Percentiles rank a stretch among this genome's conserved stretches.
phyloP scores from a whole-genome alignment of 2,329 filamentous ascomycete species.

The Epichloe aotearoae region DNA sequence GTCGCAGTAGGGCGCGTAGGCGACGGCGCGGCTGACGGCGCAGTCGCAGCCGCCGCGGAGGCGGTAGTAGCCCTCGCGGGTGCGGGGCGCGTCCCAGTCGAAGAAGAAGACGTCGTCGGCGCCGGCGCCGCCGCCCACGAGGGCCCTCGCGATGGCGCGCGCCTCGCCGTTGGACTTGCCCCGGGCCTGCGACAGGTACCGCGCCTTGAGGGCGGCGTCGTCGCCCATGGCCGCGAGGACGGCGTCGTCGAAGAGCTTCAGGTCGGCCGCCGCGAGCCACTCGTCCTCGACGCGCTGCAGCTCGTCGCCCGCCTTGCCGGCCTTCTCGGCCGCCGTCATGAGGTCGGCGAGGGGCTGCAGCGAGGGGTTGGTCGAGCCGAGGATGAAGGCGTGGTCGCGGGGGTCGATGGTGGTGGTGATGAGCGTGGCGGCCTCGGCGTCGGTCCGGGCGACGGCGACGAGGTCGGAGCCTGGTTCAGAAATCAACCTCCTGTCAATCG shows the following conservation, averaged over 20 bases:
- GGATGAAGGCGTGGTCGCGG: slow-evolving; percentile 87
- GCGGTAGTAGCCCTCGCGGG: slow-evolving; percentile 89
- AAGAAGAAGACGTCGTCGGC: slow-evolving; percentile 46
- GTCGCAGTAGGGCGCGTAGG: slow-evolving; percentile 87
- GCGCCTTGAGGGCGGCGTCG: slow-evolving; percentile 41
- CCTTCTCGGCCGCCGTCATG: slow-evolving; percentile 72
- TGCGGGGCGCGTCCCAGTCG: slow-evolving; percentile 90
- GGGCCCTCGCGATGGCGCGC: slow-evolving; percentile 60
- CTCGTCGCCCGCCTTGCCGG: slow-evolving; percentile 66
- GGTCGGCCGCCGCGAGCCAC: slow-evolving; percentile 65
- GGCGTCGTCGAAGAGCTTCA: slow-evolving; percentile 84
- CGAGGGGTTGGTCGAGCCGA: slow-evolving; percentile 74
- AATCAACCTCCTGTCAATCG: neutral
- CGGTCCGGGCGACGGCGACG: slow-evolving; percentile 82
- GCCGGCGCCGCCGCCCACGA: slow-evolving; percentile 56
- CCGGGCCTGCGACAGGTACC: slow-evolving; percentile 55
- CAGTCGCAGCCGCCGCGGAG: slow-evolving; percentile 85
- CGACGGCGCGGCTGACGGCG: slow-evolving; percentile 78
- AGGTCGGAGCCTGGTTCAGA: slow-evolving; percentile 55
- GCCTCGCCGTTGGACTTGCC: slow-evolving; percentile 81
- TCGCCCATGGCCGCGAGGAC: slow-evolving; percentile 71
- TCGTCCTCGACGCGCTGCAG: slow-evolving; percentile 87
- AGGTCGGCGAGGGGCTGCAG: slow-evolving; percentile 79
- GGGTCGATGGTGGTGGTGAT: slow-evolving; percentile 95
- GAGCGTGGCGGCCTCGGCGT: slow-evolving; percentile 93